Percentiles rank a stretch among this genome's conserved stretches.
These are phyloP conservation scores for Cutaneotrichosporon sp. DNA, from an alignment of 1,284 basidiomycete genomes.

Conservation along the genomic window DNA sequence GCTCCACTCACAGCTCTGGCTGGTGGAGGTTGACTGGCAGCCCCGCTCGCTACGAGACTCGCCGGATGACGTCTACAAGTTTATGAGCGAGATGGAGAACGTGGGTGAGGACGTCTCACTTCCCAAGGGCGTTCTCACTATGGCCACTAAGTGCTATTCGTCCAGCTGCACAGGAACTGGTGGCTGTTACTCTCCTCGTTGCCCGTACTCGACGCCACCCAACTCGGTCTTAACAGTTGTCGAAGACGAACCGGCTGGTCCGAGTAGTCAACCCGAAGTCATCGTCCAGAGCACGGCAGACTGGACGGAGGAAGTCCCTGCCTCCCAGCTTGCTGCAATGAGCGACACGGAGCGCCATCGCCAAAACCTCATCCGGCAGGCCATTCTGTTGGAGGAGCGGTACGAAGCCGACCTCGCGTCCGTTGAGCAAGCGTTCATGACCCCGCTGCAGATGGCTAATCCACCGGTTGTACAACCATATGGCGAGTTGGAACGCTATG, in stretches of 20 bases:
- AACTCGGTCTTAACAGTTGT: constrained; percentile 28
- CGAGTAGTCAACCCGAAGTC: background rate
- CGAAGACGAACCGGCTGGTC: constrained; percentile 7
- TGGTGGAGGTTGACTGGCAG: constrained; percentile 97
- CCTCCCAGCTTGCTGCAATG: constrained; percentile 61
- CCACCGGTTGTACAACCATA: constrained; percentile 65
- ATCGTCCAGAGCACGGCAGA: constrained; percentile 32
- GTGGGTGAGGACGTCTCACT: constrained; percentile 41
- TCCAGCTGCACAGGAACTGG: constrained; percentile 45
- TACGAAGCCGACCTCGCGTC: constrained; percentile 84
- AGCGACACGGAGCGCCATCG: constrained; percentile 73
- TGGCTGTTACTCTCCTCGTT: constrained; percentile 61
- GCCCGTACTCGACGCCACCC: constrained; percentile 57
- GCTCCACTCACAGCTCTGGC: constrained; percentile 86
- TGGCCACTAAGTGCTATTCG: constrained; percentile 70
- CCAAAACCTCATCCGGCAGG: constrained; percentile 85
- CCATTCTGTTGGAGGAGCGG: constrained; percentile 83
- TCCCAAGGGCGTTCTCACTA: constrained; percentile 57
- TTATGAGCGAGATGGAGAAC: constrained; percentile 77
- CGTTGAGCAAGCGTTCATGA: constrained; percentile 75
- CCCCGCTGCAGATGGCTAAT: constrained; percentile 62
- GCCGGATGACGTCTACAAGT: constrained; percentile 93
- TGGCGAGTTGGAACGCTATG: constrained; percentile 68
- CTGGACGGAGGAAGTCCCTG: constrained; percentile 70
- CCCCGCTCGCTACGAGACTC: constrained; percentile 76